Evolutionary conservation across 257 asterid genomes (phyloP), one percentile per base, ranked within the genome.

Genomic region (Solanum okadae): DNA sequence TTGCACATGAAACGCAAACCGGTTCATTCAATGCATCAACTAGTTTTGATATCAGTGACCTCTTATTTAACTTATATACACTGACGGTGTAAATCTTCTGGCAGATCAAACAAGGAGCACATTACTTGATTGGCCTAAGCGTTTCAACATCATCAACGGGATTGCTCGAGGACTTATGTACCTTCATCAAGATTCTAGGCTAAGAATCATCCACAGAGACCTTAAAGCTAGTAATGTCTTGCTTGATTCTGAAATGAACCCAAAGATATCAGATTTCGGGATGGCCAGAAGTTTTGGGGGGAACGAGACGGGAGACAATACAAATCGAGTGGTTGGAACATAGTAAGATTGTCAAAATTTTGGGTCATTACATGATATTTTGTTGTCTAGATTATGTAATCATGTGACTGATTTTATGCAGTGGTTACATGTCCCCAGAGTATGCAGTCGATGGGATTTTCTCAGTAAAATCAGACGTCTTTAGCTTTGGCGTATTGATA

Each of bases 391-490:
- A 85, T 61, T 67, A 22, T 63, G 78, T 63, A 18, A 49, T 18
- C 12, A 0, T 83, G 86, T 89, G 88, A 22, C 38, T 59, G 14
- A 38, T 56, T 40, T 37, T 37, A 27, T 86, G 88, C 86, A 91
- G 93, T 27, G 93, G 91, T 67, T 91, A 91, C 25, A 91, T 91
- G 93, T 81, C 93, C 20, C 93, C 93, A 0, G 93, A 91, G 87
- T 91, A 91, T 46, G 91, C 91, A 14, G 84, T 84, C 10, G 90
- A 91, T 76, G 91, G 93, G 35, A 25, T 91, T 40, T 91, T 91
- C 68, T 89, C 93, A 0, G 89, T 89, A 68, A 91, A 91, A 89
- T 91, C 93, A 65, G 91, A 91, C 33, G 91, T 89, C 0, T 89
- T 89, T 12, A 91, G 93, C 89, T 91, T 88, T 63, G 93, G 93